Conservation (phyloP, 345 rosid genomes). For the Populus davidiana region DNA sequence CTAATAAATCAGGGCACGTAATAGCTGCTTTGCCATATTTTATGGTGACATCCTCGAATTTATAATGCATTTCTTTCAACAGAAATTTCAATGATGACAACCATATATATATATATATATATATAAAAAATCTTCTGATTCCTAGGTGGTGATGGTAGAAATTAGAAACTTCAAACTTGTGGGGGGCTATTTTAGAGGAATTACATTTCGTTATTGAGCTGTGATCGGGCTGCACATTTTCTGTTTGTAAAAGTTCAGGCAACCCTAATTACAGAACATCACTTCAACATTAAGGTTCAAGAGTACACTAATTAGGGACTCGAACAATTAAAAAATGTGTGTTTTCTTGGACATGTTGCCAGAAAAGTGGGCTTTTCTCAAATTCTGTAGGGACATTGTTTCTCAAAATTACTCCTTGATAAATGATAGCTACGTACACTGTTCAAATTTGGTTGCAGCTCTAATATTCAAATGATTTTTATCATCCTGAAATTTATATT, state of each 20-base stretch:
- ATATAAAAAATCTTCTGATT: not conserved
- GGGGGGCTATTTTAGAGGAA: conserved; percentile 13
- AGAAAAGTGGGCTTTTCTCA: conserved; percentile 32
- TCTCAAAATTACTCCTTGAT: conserved; percentile 36
- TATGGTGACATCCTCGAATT: conserved; percentile 41
- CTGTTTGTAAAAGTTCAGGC: conserved; percentile 33
- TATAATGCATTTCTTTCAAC: conserved; percentile 10
- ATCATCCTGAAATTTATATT: not conserved
- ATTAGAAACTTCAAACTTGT: conserved; percentile 3
- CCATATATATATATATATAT: no score
- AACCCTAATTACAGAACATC: conserved; percentile 11
- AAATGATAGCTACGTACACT: not conserved
- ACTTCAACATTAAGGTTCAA: conserved; percentile 12
- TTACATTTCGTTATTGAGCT: not conserved
- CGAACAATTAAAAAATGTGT: not conserved
- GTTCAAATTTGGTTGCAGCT: not conserved
- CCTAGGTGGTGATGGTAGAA: conserved; percentile 34
- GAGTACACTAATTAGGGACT: not conserved
- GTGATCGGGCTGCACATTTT: not conserved
- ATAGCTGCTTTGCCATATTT: conserved; percentile 26
- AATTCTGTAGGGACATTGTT: conserved; percentile 47
- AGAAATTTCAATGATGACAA: conserved; percentile 9
- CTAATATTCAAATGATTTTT: not conserved
- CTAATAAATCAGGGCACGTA: not conserved
- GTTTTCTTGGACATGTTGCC: conserved; percentile 21